A percentile compares a stretch with the other conserved stretches of the same genome.
phyloP scores from a whole-genome alignment of 108 stramenopile species.

The Stephanodiscus triporus region DNA sequence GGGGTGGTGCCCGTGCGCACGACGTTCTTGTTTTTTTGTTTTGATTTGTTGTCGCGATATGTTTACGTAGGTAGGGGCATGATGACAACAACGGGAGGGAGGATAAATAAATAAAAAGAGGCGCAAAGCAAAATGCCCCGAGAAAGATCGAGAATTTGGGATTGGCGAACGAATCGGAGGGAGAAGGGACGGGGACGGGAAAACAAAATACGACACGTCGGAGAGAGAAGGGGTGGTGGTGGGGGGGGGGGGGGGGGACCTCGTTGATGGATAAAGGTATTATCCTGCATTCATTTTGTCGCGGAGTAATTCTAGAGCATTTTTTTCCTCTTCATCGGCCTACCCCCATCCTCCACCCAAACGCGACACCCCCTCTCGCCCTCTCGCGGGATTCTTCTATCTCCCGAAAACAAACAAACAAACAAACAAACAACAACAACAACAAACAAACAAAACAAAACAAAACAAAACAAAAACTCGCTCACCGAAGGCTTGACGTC shows the following conservation, averaged over 20 bases:
- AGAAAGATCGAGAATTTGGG: too few relatives aligned
- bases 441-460: not conserved
- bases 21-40: constrained; percentile 46
- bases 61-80: not conserved
- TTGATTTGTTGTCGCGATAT: too few relatives aligned
- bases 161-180: too few relatives aligned
- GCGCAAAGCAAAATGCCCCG: not conserved
- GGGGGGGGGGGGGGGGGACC: not conserved
- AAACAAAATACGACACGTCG: too few relatives aligned
- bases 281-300: constrained; percentile 15
- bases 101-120: not conserved
- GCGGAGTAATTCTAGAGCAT: constrained; percentile 20
- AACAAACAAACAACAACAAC: not conserved
- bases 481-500: constrained; percentile 78
- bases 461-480: too few relatives aligned
- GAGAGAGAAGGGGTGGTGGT: not conserved
- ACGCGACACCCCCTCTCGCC: too few relatives aligned
- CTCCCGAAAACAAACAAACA: too few relatives aligned
- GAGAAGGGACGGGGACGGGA: too few relatives aligned
- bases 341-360: too few relatives aligned
- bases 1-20: constrained; percentile 56
- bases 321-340: constrained; percentile 11
- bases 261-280: constrained; percentile 21
- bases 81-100: not conserved
- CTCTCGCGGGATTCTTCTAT: too few relatives aligned